A percentile compares a stretch with the other conserved stretches of the same genome.
Conservation (phyloP, 108 stramenopile genomes). For the Skeletonema marinoi region DNA sequence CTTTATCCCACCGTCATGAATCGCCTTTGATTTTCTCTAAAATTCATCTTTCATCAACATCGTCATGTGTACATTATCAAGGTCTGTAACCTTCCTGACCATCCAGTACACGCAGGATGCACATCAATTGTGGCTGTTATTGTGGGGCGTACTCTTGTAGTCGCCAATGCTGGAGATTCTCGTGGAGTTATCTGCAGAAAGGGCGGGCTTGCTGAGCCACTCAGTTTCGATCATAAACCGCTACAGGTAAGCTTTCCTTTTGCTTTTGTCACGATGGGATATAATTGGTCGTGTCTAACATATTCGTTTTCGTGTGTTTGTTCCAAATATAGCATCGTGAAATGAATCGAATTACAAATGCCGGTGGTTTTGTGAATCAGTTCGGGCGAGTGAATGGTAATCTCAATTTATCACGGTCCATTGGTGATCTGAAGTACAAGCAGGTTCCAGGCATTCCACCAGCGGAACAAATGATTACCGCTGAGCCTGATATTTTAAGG, state of each 20-base stretch:
- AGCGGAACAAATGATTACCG: conserved; percentile 87
- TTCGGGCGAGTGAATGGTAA: conserved; percentile 97
- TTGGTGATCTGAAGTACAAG: conserved; percentile 98
- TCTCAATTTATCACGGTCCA: conserved; percentile 92
- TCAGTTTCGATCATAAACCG: conserved; percentile 93
- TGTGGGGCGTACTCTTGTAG: conserved; percentile 75
- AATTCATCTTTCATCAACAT: background rate
- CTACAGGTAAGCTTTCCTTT: conserved; percentile 44
- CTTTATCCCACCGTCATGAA: background rate
- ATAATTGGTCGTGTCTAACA: background rate
- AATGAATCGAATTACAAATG: conserved; percentile 73
- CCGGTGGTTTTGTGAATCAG: conserved; percentile 94
- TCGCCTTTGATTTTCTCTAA: background rate
- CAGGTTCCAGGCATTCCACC: conserved; percentile 78
- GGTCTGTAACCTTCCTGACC: conserved; percentile 91
- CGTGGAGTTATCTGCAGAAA: conserved; percentile 86
- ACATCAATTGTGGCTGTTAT: conserved; percentile 92
- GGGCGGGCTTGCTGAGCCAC: conserved; percentile 62
- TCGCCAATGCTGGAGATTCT: conserved; percentile 93
- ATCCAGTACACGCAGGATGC: conserved; percentile 93
- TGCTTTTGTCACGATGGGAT: background rate
- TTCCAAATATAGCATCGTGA: conserved; percentile 50
- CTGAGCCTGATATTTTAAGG: conserved; percentile 90
- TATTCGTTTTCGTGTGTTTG: background rate
- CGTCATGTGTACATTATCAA: background rate